Percentiles rank a stretch among this genome's conserved stretches.
Evolutionary conservation across 306 rosid genomes (phyloP).

Genomic region (Ammopiptanthus mongolicus): DNA sequence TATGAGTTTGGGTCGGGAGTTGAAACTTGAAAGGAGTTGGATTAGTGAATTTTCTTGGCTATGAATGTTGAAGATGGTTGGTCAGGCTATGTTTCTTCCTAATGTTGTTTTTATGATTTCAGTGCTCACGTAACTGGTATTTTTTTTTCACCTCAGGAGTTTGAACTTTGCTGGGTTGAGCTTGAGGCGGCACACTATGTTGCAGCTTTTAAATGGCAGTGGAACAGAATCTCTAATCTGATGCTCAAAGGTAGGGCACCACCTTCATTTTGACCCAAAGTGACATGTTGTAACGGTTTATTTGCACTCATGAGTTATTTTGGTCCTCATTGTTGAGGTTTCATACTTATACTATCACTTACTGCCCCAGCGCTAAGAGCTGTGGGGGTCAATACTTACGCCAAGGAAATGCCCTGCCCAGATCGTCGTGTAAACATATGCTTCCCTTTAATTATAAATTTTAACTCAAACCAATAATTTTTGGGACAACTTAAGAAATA

Average conservation of each 20-base stretch:
- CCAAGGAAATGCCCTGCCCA: conserved; percentile 6
- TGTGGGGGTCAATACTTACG: conserved; percentile 9
- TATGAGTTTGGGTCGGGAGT: background rate
- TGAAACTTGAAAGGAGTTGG: background rate
- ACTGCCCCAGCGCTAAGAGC: conserved; percentile 6
- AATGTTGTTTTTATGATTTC: background rate
- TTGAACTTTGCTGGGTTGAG: conserved; percentile 18
- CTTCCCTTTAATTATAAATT: conserved; percentile 22
- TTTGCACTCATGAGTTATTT: conserved; percentile 22
- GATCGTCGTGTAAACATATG: conserved; percentile 23
- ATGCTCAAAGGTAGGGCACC: conserved; percentile 27
- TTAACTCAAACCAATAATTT: conserved; percentile 14
- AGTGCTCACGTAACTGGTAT: conserved; percentile 7
- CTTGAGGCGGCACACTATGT: conserved; percentile 3
- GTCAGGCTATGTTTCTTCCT: background rate
- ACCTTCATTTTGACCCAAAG: conserved; percentile 24
- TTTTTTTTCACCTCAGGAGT: conserved; percentile 28
- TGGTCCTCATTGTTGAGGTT: conserved; percentile 24
- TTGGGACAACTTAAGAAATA: background rate
- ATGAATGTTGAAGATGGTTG: background rate
- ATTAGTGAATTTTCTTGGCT: background rate
- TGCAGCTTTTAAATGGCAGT: conserved; percentile 11
- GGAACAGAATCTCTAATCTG: conserved; percentile 13
- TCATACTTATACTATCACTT: background rate
- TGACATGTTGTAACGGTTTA: conserved; percentile 15